Conservation (phyloP, 129 eudicot genomes). For the Saussurea involucrata region DNA sequence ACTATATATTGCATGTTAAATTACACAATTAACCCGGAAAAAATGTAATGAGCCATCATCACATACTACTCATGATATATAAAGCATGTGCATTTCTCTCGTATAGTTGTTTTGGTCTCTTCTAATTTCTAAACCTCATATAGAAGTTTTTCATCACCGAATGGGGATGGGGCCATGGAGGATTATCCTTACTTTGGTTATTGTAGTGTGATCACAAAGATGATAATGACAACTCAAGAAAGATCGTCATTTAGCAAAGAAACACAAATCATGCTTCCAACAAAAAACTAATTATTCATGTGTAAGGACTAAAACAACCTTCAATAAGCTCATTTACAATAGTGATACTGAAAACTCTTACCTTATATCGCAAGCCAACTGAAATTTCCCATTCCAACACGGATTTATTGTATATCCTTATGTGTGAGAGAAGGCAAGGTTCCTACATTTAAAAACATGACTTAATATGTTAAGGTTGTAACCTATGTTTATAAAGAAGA, state of each 20-base stretch:
- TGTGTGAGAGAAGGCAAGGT: slow-evolving; percentile 87
- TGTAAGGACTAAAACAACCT: background rate
- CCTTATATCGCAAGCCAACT: slow-evolving; percentile 94
- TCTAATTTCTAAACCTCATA: background rate
- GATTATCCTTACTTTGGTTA: background rate
- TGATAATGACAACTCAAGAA: background rate
- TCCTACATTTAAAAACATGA: slow-evolving; percentile 50
- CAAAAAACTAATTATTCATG: slow-evolving; percentile 9
- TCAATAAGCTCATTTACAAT: background rate
- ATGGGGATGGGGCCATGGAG: background rate
- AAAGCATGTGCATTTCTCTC: background rate
- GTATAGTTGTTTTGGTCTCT: background rate
- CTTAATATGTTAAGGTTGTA: background rate
- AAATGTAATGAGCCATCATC: background rate
- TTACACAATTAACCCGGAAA: background rate
- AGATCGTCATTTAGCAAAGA: background rate
- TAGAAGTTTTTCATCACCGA: background rate
- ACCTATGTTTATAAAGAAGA: background rate
- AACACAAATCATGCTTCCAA: background rate
- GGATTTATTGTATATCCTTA: slow-evolving; percentile 89
- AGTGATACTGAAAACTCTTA: slow-evolving; percentile 12
- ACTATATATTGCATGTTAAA: background rate
- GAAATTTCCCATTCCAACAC: slow-evolving; percentile 98
- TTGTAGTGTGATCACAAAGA: background rate
- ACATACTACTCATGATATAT: background rate